Percentiles rank a stretch among this genome's conserved stretches.
Evolutionary conservation across 768 basidiomycete genomes (phyloP).

Genomic region (Suillus lakei): DNA sequence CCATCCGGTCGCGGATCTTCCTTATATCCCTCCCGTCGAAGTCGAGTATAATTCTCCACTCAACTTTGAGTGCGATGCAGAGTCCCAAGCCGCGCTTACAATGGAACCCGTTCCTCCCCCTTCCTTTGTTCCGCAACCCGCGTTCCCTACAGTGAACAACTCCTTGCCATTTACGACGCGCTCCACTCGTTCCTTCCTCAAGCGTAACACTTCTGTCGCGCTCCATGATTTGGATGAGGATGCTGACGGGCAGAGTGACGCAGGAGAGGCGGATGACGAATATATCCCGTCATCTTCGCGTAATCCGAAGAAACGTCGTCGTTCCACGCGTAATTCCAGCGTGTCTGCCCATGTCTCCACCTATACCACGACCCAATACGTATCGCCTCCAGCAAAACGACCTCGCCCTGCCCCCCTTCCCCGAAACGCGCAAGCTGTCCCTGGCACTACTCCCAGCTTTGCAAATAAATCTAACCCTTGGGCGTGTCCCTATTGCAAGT

Average conservation of each 20-base stretch:
- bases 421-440: conserved; percentile 50
- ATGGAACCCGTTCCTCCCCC: not conserved
- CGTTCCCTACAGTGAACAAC: conserved; percentile 9
- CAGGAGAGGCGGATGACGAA: conserved; percentile 47
- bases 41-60: conserved; percentile 10
- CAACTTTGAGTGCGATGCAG: not conserved
- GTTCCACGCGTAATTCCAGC: conserved; percentile 16
- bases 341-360: not conserved
- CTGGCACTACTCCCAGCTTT: conserved; percentile 20
- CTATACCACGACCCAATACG: conserved; percentile 6
- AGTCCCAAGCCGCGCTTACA: not conserved
- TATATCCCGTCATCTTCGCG: conserved; percentile 46
- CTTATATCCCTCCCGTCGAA: conserved; percentile 18
- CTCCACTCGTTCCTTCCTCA: conserved; percentile 13
- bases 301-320: conserved; percentile 39
- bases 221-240: conserved; percentile 30
- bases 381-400: conserved; percentile 23
- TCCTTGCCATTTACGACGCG: conserved; percentile 18
- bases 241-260: conserved; percentile 42
- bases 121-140: not conserved
- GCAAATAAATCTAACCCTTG: conserved; percentile 39
- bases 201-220: conserved; percentile 4
- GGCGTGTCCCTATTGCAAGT: conserved; percentile 53
- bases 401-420: conserved; percentile 41
- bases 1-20: conserved; percentile 11